Percentiles rank a stretch among this genome's conserved stretches.
These are phyloP conservation scores for Penicillium sclerotiorum DNA, from an alignment of 2,329 filamentous ascomycete species.

Conservation along the genomic window DNA sequence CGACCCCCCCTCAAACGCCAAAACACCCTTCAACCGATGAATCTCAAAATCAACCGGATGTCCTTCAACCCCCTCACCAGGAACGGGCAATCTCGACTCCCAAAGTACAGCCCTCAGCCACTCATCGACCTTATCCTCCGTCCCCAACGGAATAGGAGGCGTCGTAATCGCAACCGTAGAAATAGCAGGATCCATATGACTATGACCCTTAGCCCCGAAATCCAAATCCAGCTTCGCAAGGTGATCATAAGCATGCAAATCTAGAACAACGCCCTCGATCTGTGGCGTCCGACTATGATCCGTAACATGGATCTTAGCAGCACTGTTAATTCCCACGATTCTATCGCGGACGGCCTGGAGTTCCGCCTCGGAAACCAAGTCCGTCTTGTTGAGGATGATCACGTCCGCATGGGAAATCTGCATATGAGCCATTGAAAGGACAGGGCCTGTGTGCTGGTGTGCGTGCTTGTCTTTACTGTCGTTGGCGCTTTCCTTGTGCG, in stretches of 20 bases:
- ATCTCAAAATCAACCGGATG: conserved; percentile 66
- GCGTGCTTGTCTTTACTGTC: conserved; percentile 32
- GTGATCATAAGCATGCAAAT: conserved; percentile 89
- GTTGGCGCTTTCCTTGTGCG: conserved; percentile 36
- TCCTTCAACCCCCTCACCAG: conserved; percentile 13
- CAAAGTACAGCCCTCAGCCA: conserved; percentile 86
- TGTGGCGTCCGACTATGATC: conserved; percentile 76
- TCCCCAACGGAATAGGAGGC: conserved; percentile 58
- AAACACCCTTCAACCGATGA: conserved; percentile 81
- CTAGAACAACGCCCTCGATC: conserved; percentile 82
- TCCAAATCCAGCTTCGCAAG: conserved; percentile 66
- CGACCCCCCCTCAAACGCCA: conserved; percentile 66
- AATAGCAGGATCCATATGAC: conserved; percentile 86
- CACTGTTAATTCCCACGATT: conserved; percentile 81
- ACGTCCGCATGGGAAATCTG: conserved; percentile 98
- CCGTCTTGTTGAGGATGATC: conserved; percentile 89
- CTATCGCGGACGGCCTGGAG: conserved; percentile 70
- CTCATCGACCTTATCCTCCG: conserved; percentile 68
- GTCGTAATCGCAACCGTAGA: conserved; percentile 76
- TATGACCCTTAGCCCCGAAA: conserved; percentile 76
- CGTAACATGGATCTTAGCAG: conserved; percentile 83
- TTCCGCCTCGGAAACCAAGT: conserved; percentile 73
- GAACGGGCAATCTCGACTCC: conserved; percentile 56
- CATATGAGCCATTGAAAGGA: conserved; percentile 89
- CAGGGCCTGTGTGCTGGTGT: conserved; percentile 54